phyloP scores from a whole-genome alignment of 441 rosid genomes.

The Gossypium davidsonii region DNA sequence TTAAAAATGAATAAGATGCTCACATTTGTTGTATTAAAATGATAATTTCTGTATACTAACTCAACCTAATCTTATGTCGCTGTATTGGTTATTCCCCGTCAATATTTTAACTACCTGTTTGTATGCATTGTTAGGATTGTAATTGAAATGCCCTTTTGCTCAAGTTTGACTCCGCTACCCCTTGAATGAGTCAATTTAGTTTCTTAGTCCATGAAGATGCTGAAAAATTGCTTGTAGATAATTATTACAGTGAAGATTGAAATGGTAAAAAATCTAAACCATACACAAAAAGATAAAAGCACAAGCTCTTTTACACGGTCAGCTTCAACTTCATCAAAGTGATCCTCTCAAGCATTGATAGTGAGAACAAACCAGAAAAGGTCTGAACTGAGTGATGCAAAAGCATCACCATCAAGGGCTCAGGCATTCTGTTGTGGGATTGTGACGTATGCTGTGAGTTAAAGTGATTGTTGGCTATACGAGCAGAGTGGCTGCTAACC shows the following conservation, averaged over 20 bases:
- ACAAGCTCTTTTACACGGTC: not conserved
- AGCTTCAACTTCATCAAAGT: constrained; percentile 54
- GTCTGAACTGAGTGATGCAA: constrained; percentile 88
- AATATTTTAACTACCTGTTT: not conserved
- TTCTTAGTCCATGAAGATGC: not conserved
- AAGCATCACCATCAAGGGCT: constrained; percentile 90
- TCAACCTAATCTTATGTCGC: not conserved
- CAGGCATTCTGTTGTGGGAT: constrained; percentile 49
- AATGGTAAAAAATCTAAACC: not conserved
- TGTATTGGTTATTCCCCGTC: not conserved
- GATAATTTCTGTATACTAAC: not conserved
- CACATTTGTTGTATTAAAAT: not conserved
- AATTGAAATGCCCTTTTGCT: not conserved
- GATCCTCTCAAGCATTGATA: constrained; percentile 76
- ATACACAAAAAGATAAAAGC: not conserved
- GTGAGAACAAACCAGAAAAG: constrained; percentile 52
- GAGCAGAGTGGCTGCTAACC: constrained; percentile 57
- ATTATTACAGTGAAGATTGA: not conserved
- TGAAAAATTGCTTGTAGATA: not conserved
- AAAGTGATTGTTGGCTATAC: constrained; percentile 80
- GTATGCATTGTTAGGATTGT: not conserved
- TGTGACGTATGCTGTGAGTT: constrained; percentile 51
- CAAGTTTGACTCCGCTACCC: not conserved
- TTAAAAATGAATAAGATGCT: not conserved
- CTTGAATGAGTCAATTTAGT: not conserved